phyloP scores from a whole-genome alignment of 768 basidiomycete genomes.

The Tylopilus rubrobrunneus region DNA sequence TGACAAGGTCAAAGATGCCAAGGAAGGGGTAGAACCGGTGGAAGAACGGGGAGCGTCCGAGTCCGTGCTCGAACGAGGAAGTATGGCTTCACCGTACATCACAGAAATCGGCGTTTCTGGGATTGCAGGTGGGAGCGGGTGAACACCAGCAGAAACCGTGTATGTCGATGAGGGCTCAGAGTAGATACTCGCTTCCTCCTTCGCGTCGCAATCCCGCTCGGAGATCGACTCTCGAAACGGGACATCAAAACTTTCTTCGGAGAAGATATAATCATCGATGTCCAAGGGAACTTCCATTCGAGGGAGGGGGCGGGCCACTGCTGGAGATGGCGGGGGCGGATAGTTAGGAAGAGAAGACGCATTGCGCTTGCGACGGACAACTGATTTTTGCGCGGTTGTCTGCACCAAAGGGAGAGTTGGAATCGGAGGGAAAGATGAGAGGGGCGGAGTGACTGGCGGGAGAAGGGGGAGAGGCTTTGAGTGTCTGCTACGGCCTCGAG shows the following conservation, averaged over 20 bases:
- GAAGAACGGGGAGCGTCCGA: constrained; percentile 29
- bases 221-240: constrained; percentile 1
- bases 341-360: constrained; percentile 12
- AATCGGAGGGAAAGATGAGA: constrained; percentile 26
- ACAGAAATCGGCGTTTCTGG: constrained; percentile 10
- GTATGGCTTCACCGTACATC: constrained; percentile 11
- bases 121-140: background rate
- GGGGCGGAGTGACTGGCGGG: constrained; percentile 35
- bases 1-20: constrained; percentile 9
- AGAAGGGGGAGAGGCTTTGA: constrained; percentile 39
- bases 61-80: constrained; percentile 26
- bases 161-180: constrained; percentile 30
- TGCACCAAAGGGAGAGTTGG: constrained; percentile 29
- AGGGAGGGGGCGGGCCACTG: constrained; percentile 48
- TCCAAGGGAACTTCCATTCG: constrained; percentile 47
- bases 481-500: constrained; percentile 32
- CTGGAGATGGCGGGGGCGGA: constrained; percentile 15
- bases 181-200: constrained; percentile 28
- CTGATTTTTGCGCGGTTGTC: constrained; percentile 13
- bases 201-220: constrained; percentile 9
- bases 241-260: constrained; percentile 18
- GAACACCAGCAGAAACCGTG: background rate
- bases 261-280: constrained; percentile 30
- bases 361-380: constrained; percentile 21
- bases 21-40: constrained; percentile 21